phyloP scores from a whole-genome alignment of 2,329 filamentous ascomycete species.

The Trichoderma sp. region DNA sequence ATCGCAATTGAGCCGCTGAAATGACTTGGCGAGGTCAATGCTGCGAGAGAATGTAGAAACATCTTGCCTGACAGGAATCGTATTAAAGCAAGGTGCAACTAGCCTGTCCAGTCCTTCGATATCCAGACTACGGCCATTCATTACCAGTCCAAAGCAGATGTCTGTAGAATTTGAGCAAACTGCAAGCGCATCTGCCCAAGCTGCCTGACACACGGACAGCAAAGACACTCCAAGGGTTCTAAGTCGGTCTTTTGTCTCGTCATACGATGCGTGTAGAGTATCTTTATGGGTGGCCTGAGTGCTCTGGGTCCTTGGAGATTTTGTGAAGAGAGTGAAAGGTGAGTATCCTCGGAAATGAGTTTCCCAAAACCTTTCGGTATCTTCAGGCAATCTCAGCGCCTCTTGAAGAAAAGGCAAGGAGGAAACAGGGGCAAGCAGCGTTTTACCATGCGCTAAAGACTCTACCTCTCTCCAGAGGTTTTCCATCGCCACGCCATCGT shows the following conservation, averaged over 20 bases:
- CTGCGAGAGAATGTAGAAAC: slow-evolving; percentile 55
- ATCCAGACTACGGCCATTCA: slow-evolving; percentile 73
- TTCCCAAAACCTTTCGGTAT: slow-evolving; percentile 69
- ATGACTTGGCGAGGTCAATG: slow-evolving; percentile 58
- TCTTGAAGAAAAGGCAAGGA: slow-evolving; percentile 68
- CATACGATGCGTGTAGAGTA: slow-evolving; percentile 45
- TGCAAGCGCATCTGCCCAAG: slow-evolving; percentile 70
- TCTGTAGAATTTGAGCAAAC: slow-evolving; percentile 61
- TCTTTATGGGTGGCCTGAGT: slow-evolving; percentile 39
- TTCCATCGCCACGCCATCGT: slow-evolving; percentile 79
- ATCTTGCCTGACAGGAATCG: slow-evolving; percentile 70
- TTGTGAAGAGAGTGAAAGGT: slow-evolving; percentile 37
- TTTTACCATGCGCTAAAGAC: slow-evolving; percentile 51
- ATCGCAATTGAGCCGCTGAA: slow-evolving; percentile 66
- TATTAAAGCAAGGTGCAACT: slow-evolving; percentile 93
- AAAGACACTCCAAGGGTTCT: slow-evolving; percentile 63
- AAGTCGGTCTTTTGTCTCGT: slow-evolving; percentile 52
- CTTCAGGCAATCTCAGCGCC: slow-evolving; percentile 53
- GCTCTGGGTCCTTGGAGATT: slow-evolving; percentile 32
- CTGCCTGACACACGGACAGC: slow-evolving; percentile 69
- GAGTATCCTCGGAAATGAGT: slow-evolving; percentile 57
- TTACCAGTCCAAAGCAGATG: slow-evolving; percentile 84
- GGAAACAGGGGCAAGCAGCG: slow-evolving; percentile 54
- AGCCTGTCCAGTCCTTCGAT: slow-evolving; percentile 70
- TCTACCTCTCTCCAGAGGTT: slow-evolving; percentile 73